A percentile compares a stretch with the other conserved stretches of the same genome.
These are phyloP conservation scores for Arthrobotrys sphaeroides DNA, from an alignment of 2,329 filamentous ascomycete species.

Conservation along the genomic window DNA sequence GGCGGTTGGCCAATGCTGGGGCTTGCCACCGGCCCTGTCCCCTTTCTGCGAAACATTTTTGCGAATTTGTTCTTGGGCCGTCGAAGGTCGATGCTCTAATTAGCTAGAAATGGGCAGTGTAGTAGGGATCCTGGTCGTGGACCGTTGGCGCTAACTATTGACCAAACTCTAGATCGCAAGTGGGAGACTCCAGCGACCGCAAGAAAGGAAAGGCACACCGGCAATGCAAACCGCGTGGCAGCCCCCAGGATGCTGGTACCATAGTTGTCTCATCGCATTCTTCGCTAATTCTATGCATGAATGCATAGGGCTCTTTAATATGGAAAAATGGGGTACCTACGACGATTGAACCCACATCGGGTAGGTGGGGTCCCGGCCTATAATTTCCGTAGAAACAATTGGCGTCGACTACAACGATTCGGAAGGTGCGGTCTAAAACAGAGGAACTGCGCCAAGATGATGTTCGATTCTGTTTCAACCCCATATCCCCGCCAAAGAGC, in stretches of 20 bases:
- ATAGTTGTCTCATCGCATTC: neutral
- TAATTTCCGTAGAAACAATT: neutral
- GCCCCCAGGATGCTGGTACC: neutral
- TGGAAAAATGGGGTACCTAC: neutral
- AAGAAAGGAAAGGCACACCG: neutral
- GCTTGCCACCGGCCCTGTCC: neutral
- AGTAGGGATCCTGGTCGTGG: neutral
- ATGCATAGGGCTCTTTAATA: neutral
- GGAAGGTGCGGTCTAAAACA: neutral
- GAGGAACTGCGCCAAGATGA: neutral
- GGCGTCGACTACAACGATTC: neutral
- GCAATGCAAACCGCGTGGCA: neutral
- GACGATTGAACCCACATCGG: neutral
- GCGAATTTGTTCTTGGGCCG: neutral
- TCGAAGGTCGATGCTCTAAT: neutral
- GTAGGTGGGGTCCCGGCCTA: neutral
- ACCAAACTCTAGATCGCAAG: conserved; percentile 2
- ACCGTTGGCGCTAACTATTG: neutral
- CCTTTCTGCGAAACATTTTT: neutral
- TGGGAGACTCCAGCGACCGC: neutral
- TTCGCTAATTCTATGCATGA: neutral
- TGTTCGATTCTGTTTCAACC: neutral
- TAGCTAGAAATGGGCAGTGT: conserved; percentile 1
- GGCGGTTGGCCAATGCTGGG: neutral
- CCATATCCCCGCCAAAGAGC: neutral